Percentiles rank a stretch among this genome's conserved stretches.
Evolutionary conservation across 2,329 filamentous ascomycete species (phyloP).

Genomic region (Aspergillus quadrilineatus): DNA sequence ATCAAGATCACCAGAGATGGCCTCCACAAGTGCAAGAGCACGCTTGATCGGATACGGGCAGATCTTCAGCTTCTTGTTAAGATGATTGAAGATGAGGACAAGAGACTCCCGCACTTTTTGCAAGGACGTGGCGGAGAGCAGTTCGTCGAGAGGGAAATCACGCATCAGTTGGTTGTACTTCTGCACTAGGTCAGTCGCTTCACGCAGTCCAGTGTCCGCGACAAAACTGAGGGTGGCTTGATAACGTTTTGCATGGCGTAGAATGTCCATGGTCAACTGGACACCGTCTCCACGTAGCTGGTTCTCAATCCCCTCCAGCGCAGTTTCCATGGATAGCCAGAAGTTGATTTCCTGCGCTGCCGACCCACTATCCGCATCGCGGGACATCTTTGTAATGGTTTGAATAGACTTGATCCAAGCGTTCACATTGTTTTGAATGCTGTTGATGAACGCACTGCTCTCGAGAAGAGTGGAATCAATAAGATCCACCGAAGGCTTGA

Average conservation of each 20-base stretch:
- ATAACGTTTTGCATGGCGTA: conserved; percentile 96
- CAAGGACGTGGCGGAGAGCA: conserved; percentile 86
- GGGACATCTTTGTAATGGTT: conserved; percentile 88
- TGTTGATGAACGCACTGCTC: conserved; percentile 91
- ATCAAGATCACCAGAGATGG: conserved; percentile 91
- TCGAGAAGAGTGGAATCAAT: conserved; percentile 74
- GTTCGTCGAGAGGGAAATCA: conserved; percentile 92
- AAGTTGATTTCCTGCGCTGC: conserved; percentile 99
- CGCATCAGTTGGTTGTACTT: conserved; percentile 99
- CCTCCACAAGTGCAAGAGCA: conserved; percentile 90
- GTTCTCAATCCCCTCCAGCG: conserved; percentile 84
- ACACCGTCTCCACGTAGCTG: conserved; percentile 89
- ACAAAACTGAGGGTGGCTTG: conserved; percentile 96
- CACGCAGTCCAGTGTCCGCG: conserved; percentile 92
- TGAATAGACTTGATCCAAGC: conserved; percentile 99
- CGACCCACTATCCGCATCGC: conserved; percentile 74
- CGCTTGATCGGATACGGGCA: conserved; percentile 92
- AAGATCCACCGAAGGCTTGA: conserved; percentile 72
- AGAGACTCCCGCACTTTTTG: conserved; percentile 87
- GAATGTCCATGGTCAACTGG: conserved; percentile 83
- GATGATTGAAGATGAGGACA: conserved; percentile 82
- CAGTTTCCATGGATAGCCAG: conserved; percentile 95
- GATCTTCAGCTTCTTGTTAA: conserved; percentile 97
- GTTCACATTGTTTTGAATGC: conserved; percentile 88
- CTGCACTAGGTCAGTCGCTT: conserved; percentile 92